phyloP scores from a whole-genome alignment of 176 grass and related monocot species.

The Alloteropsis semialata region DNA sequence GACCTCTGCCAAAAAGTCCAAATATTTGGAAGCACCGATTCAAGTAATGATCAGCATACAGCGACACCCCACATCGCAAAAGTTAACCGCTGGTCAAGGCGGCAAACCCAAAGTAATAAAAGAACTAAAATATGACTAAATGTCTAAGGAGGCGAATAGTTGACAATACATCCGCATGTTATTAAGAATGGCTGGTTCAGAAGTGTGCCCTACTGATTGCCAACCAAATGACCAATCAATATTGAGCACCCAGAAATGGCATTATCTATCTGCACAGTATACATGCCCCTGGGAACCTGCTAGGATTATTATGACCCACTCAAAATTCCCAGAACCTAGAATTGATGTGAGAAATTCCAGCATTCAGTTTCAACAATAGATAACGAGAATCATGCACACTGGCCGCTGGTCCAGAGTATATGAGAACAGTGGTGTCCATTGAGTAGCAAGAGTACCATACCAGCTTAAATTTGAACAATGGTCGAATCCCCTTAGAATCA shows the following conservation, averaged over 20 bases:
- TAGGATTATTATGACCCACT: background rate
- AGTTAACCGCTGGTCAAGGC: background rate
- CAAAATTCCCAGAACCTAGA: background rate
- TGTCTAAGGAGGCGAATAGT: background rate
- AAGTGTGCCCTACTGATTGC: background rate
- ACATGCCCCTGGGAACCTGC: background rate
- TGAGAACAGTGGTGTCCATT: background rate
- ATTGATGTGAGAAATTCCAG: background rate
- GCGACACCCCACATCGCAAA: background rate
- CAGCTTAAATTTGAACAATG: constrained; percentile 54
- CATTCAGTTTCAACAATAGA: background rate
- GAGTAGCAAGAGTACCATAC: constrained; percentile 34
- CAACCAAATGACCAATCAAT: background rate
- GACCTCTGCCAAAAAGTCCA: background rate
- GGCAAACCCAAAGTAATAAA: background rate
- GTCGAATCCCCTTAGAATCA: constrained; percentile 65
- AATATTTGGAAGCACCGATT: background rate
- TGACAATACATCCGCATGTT: background rate
- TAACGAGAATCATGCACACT: background rate
- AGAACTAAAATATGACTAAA: background rate
- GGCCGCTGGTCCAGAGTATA: background rate
- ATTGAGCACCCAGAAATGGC: background rate
- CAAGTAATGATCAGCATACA: background rate
- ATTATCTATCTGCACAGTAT: background rate
- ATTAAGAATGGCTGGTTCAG: background rate